These are phyloP conservation scores for Elongisporangium undulatum DNA, from an alignment of 352 stramenopile genomes.

Conservation along the genomic window DNA sequence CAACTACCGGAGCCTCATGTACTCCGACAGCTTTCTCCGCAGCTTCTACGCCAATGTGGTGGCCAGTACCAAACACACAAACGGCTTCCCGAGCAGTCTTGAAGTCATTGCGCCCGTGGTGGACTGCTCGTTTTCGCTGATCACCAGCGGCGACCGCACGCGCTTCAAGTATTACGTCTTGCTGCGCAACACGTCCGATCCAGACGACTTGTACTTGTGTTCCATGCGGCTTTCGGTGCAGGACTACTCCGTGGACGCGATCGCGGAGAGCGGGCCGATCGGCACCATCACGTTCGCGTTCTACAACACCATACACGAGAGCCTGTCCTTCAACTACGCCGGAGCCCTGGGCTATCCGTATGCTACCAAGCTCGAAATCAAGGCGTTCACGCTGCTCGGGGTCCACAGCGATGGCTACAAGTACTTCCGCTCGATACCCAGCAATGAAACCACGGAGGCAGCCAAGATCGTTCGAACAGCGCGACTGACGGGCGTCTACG, in stretches of 20 bases:
- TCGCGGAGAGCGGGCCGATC: constrained; percentile 13
- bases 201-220: constrained; percentile 13
- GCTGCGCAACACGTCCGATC: constrained; percentile 8
- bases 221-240: constrained; percentile 19
- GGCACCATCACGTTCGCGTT: constrained; percentile 12
- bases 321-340: constrained; percentile 16
- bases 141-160: constrained; percentile 15
- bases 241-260: constrained; percentile 16
- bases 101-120: constrained; percentile 38
- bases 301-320: constrained; percentile 21
- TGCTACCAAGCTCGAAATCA: constrained; percentile 15
- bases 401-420: constrained; percentile 13
- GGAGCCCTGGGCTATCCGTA: constrained; percentile 25
- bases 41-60: constrained; percentile 17
- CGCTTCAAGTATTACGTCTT: constrained; percentile 20
- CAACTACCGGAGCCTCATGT: too few relatives aligned
- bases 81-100: constrained; percentile 10
- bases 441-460: constrained; percentile 1
- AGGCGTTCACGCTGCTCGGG: constrained; percentile 13
- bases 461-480: constrained; percentile 19
- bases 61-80: constrained; percentile 24
- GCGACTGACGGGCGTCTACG: constrained; percentile 27
- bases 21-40: constrained; percentile 31
- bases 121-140: constrained; percentile 28
- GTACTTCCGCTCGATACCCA: constrained; percentile 14